phyloP scores from a whole-genome alignment of 1,139 yeast species.

The Protomyces arabidopsidicola region DNA sequence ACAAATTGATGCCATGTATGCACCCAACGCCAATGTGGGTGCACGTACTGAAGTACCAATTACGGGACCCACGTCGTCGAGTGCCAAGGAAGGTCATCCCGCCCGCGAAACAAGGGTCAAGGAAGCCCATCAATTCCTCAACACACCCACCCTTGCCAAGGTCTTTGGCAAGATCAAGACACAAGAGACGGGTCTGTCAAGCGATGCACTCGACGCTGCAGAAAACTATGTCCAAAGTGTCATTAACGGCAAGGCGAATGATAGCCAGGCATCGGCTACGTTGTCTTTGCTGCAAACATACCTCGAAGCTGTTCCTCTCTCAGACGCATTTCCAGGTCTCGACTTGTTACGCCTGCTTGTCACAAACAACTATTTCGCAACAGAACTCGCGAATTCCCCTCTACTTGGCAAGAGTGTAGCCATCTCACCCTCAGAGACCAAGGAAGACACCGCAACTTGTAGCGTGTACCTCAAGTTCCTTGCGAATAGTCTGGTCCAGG shows the following conservation, averaged over 20 bases:
- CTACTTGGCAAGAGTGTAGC: not conserved
- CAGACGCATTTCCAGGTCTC: constrained; percentile 6
- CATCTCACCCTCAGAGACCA: not conserved
- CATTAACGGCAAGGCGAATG: not conserved
- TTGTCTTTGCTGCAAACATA: not conserved
- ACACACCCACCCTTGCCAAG: constrained; percentile 18
- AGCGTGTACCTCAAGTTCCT: constrained; percentile 8
- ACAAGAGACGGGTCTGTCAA: not conserved
- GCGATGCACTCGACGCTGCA: not conserved
- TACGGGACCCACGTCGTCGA: constrained; percentile 17
- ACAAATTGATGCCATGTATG: constrained; percentile 36
- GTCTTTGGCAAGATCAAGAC: constrained; percentile 4
- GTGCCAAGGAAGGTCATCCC: not conserved
- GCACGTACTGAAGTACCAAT: constrained; percentile 3
- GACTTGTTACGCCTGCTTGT: constrained; percentile 14
- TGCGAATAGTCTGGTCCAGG: not conserved
- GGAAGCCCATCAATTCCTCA: constrained; percentile 6
- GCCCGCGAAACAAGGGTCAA: not conserved
- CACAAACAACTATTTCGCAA: not conserved
- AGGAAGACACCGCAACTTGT: not conserved
- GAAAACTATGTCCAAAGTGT: not conserved
- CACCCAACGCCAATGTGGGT: not conserved
- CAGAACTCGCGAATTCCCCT: not conserved
- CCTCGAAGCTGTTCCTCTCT: not conserved
- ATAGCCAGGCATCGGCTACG: not conserved